Conservation (phyloP, 2,329 filamentous ascomycete species). For the Colletotrichum neosansevieriae region DNA sequence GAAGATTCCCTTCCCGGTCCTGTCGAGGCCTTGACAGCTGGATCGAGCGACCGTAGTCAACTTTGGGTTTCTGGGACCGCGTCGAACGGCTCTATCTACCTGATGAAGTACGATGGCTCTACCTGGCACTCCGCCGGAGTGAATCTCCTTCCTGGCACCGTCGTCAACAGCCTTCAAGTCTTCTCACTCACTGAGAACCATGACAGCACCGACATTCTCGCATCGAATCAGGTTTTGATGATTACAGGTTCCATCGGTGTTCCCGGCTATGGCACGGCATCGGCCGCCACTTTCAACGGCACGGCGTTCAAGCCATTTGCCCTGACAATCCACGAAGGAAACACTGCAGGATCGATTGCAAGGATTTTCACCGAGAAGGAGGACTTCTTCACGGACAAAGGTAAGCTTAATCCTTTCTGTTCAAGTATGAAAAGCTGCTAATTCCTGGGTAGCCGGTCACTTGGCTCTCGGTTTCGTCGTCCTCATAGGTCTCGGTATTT, state of each 20-base stretch:
- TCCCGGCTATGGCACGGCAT: slow-evolving; percentile 81
- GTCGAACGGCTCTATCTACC: slow-evolving; percentile 72
- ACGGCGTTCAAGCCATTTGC: slow-evolving; percentile 82
- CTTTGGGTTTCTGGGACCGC: slow-evolving; percentile 86
- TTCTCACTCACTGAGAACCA: slow-evolving; percentile 79
- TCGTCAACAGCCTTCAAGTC: slow-evolving; percentile 84
- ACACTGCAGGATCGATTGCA: slow-evolving; percentile 78
- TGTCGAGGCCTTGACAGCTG: slow-evolving; percentile 80
- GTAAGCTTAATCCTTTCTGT: slow-evolving; percentile 59
- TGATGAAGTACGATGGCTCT: slow-evolving; percentile 84
- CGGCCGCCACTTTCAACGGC: slow-evolving; percentile 90
- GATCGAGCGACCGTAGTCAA: slow-evolving; percentile 76
- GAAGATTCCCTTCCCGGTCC: slow-evolving; percentile 80
- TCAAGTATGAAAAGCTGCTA: slow-evolving; percentile 40
- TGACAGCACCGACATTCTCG: slow-evolving; percentile 71
- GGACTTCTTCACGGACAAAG: slow-evolving; percentile 75
- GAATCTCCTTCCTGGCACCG: slow-evolving; percentile 72
- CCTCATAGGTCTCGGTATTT: slow-evolving; percentile 82
- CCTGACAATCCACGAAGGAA: slow-evolving; percentile 76
- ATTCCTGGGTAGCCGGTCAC: slow-evolving; percentile 58
- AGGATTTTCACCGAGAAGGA: slow-evolving; percentile 86
- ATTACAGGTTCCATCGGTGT: slow-evolving; percentile 87
- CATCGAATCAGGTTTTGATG: slow-evolving; percentile 78
- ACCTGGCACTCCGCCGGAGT: slow-evolving; percentile 76
- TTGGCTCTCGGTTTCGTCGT: slow-evolving; percentile 83